Percentiles rank a stretch among this genome's conserved stretches.
These are phyloP conservation scores for Vitis hybrid DNA, from an alignment of 177 flowering plant species.

Conservation along the genomic window DNA sequence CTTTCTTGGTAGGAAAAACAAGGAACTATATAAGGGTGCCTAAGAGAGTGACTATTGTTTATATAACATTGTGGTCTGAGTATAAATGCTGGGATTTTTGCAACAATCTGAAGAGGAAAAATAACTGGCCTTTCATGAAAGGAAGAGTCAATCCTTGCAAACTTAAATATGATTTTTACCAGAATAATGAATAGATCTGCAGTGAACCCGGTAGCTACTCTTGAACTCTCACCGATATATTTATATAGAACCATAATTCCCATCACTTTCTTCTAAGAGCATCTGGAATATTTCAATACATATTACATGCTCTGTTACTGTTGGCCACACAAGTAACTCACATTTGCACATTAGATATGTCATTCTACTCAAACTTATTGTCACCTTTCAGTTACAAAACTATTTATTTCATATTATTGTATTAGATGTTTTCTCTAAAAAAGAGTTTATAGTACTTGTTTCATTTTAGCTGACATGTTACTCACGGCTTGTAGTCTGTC, in stretches of 20 bases:
- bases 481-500: conserved; percentile 10
- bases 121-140: too few relatives aligned
- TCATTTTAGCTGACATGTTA: too few relatives aligned
- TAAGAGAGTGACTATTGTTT: too few relatives aligned
- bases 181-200: not conserved
- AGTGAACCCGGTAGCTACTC: not conserved
- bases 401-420: too few relatives aligned
- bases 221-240: not conserved
- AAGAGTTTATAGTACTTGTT: too few relatives aligned
- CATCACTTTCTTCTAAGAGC: not conserved
- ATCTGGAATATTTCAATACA: not conserved
- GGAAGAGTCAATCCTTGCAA: not conserved
- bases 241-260: not conserved
- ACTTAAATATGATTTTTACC: not conserved
- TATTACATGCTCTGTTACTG: not conserved
- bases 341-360: not conserved
- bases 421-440: too few relatives aligned
- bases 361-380: not conserved
- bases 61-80: not conserved
- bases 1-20: too few relatives aligned
- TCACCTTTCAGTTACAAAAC: not conserved
- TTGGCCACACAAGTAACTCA: not conserved
- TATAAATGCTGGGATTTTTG: not conserved
- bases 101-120: not conserved
- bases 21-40: too few relatives aligned